Conservation (phyloP, 106 monocot genomes). For the Allium fistulosum region DNA sequence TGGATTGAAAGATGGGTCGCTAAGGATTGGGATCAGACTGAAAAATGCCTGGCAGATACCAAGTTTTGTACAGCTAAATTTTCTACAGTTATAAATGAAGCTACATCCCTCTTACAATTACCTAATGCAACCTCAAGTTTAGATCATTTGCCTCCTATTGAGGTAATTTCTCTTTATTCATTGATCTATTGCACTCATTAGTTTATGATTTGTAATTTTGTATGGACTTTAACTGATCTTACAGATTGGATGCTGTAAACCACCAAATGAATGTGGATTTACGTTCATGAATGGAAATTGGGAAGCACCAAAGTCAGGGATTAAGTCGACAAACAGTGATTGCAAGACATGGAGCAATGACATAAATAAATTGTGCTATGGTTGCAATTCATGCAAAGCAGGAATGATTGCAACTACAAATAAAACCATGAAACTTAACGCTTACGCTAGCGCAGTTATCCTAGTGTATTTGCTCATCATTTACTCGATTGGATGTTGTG, state of each 20-base stretch:
- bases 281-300: constrained; percentile 16
- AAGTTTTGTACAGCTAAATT: constrained; percentile 11
- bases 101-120: too few species aligned
- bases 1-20: constrained; percentile 32
- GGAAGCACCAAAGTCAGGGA: constrained; percentile 4
- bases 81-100: too few species aligned
- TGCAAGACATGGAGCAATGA: constrained; percentile 39
- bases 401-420: constrained; percentile 19
- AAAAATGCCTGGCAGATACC: constrained; percentile 34
- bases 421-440: constrained; percentile 10
- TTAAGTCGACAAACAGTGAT: not conserved
- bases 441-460: constrained; percentile 10
- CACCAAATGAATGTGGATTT: constrained; percentile 21
- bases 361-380: constrained; percentile 23
- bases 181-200: too few species aligned
- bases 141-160: constrained; percentile 18
- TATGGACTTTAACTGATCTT: not conserved
- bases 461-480: constrained; percentile 26
- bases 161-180: constrained; percentile 11
- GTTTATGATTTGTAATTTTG: too few species aligned
- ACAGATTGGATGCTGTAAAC: constrained; percentile 29
- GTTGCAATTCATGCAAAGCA: constrained; percentile 46
- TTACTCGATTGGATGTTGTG: constrained; percentile 38
- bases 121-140: constrained; percentile 10
- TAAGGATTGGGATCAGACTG: constrained; percentile 23